Conservation (phyloP, 257 asterid species). For the Avicennia marina region DNA sequence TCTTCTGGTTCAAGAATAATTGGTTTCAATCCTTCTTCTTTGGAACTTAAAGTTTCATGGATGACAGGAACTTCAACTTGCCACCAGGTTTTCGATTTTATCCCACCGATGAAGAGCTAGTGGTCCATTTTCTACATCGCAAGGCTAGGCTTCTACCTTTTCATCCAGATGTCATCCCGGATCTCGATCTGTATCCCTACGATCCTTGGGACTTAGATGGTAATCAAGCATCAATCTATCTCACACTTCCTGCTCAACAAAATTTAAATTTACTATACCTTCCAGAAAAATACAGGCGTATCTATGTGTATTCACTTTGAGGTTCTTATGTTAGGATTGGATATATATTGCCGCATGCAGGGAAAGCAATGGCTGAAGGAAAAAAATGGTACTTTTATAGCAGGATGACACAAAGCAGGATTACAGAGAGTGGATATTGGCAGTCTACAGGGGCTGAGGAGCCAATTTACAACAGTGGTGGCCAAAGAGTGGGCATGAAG, state of each 20-base stretch:
- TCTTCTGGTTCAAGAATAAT: too few species aligned
- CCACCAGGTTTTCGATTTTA: slow-evolving; percentile 92
- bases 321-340: neutral
- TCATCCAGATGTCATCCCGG: slow-evolving; percentile 93
- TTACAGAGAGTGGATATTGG: slow-evolving; percentile 77
- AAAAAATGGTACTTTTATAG: slow-evolving; percentile 89
- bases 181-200: slow-evolving; percentile 81
- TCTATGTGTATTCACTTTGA: too few species aligned
- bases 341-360: slow-evolving; percentile 38
- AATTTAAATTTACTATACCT: neutral
- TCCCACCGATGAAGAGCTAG: slow-evolving; percentile 91
- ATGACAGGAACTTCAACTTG: slow-evolving; percentile 54
- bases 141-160: slow-evolving; percentile 72
- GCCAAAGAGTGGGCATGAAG: slow-evolving; percentile 59
- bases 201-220: slow-evolving; percentile 97
- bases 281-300: neutral
- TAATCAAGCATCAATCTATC: neutral
- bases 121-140: slow-evolving; percentile 94
- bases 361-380: slow-evolving; percentile 93
- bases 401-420: slow-evolving; percentile 66
- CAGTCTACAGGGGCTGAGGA: slow-evolving; percentile 64
- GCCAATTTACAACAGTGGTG: slow-evolving; percentile 44
- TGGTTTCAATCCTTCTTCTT: too few species aligned
- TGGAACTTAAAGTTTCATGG: slow-evolving; percentile 20
- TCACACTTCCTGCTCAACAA: neutral